Evolutionary conservation across 139 green algal species (phyloP), one percentile per base, ranked within the genome.

Genomic region (Bryopsis sp.): DNA sequence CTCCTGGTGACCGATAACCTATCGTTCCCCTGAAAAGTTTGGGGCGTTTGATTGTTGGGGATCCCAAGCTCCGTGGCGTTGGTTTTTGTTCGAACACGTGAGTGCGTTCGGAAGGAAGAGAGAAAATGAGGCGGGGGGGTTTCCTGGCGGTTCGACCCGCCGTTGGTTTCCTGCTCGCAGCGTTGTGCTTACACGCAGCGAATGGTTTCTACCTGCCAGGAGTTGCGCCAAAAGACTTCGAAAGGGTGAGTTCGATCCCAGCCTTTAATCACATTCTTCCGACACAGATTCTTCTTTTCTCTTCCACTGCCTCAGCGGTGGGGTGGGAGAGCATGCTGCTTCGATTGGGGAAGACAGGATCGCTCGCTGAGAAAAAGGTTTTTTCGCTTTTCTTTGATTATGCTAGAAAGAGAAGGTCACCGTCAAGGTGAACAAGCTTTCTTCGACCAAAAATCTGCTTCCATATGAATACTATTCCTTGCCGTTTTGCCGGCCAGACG

Each of bases 401-500:
- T 36, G 32, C 60, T 82, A 96, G 86, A 87, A 86, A 48, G 92
- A 97, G 76, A 64, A 81, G 7, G 77, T 97, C 3, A 79, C 67
- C 47, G 73, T 97, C 43, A 97, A 97, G 64, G 81, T 98, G 22
- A 98, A 98, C 84, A 97, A 97, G 74, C 72, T 99, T 34, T 91
- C 82, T 15, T 95, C 84, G 1, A 91, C 87, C 32, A 97, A 90
- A 77, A 96, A 74, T 34, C 92, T 95, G 78, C 78, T 99, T 43
- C 95, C 95, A 0, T 98, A 96, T 68, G 89, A 98, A 69, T 99
- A 97, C 77, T 99, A 99, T 78, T 88, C 79, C 1, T 79, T 99
- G 58, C 93, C 93, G 4, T 99, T 97, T 79, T 99, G 95, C 77
- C 78, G 82, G 36, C 95, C 95, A 7, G 80, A 96, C 34, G 85